phyloP scores from a whole-genome alignment of 1,139 yeast genomes.

The Ashbya aceris region DNA sequence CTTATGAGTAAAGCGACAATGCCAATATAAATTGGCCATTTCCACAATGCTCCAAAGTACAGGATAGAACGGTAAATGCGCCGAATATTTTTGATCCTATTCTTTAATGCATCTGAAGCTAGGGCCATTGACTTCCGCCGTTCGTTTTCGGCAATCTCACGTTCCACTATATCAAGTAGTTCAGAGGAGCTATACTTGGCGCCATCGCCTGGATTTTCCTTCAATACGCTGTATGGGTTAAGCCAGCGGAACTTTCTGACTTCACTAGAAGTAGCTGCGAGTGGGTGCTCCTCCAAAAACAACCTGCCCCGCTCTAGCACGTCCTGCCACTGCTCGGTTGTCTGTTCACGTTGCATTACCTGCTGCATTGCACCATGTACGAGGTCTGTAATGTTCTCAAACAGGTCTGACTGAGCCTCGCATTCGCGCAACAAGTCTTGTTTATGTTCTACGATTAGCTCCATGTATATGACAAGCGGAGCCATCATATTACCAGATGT shows the following conservation, averaged over 20 bases:
- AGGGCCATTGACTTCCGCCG: background rate
- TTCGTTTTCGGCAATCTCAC: background rate
- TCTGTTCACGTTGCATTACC: conserved; percentile 12
- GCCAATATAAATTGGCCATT: conserved; percentile 4
- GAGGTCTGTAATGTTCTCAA: conserved; percentile 23
- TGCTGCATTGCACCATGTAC: conserved; percentile 26
- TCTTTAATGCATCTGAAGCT: background rate
- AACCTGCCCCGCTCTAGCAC: conserved; percentile 9
- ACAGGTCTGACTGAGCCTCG: conserved; percentile 16
- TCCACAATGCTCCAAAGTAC: background rate
- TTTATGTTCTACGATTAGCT: conserved; percentile 17
- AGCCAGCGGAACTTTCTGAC: background rate
- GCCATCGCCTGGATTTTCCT: background rate
- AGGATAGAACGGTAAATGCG: background rate
- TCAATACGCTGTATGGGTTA: conserved; percentile 1
- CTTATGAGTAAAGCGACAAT: conserved; percentile 8
- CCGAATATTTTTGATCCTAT: background rate
- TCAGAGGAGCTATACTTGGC: background rate
- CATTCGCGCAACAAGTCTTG: conserved; percentile 14
- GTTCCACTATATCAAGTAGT: background rate
- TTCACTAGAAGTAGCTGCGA: background rate
- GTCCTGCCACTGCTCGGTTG: conserved; percentile 14
- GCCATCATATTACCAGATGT: conserved; percentile 22
- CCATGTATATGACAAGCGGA: conserved; percentile 22
- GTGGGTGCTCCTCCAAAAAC: background rate